These are phyloP conservation scores for Globisporangium acanthophoron DNA, from an alignment of 352 stramenopile genomes.

Conservation along the genomic window DNA sequence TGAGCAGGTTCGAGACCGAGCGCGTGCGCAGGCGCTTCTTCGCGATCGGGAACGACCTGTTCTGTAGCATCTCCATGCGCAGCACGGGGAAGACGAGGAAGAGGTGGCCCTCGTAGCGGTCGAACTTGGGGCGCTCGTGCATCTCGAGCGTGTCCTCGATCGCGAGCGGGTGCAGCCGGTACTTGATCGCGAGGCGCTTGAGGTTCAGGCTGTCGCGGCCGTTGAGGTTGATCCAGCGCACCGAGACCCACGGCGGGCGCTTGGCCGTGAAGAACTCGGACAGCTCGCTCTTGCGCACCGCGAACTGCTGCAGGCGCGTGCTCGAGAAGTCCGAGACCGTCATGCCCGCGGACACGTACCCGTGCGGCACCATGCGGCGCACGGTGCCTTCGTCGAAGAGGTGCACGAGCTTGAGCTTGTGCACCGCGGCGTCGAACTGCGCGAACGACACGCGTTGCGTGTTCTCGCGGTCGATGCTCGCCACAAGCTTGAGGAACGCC, in stretches of 20 bases:
- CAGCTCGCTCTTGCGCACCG: slow-evolving; percentile 38
- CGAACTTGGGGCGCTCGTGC: slow-evolving; percentile 84
- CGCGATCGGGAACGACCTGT: slow-evolving; percentile 22
- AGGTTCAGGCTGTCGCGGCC: slow-evolving; percentile 75
- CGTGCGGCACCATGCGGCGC: slow-evolving; percentile 39
- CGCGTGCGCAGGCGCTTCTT: slow-evolving; percentile 33
- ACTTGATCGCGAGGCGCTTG: slow-evolving; percentile 86
- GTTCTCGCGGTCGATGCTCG: slow-evolving; percentile 50
- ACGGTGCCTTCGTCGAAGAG: slow-evolving; percentile 76
- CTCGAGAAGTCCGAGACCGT: slow-evolving; percentile 79
- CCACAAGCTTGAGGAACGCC: slow-evolving; percentile 70
- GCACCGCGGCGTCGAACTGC: slow-evolving; percentile 77
- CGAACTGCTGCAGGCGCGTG: slow-evolving; percentile 63
- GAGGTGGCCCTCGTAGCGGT: slow-evolving; percentile 78
- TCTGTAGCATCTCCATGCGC: slow-evolving; percentile 52
- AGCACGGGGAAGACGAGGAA: slow-evolving; percentile 83
- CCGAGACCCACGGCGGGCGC: slow-evolving; percentile 70
- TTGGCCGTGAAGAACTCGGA: slow-evolving; percentile 73
- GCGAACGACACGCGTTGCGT: slow-evolving; percentile 43
- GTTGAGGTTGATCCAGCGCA: slow-evolving; percentile 86
- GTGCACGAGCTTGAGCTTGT: slow-evolving; percentile 85
- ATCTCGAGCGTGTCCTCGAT: slow-evolving; percentile 86
- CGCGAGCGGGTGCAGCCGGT: slow-evolving; percentile 76
- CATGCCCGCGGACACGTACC: slow-evolving; percentile 51
- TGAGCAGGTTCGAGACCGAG: slow-evolving; percentile 37